Evolutionary conservation across 78 protist species (phyloP), one percentile per base, ranked within the genome.

Genomic region (Planoprotostelium fungivorum): DNA sequence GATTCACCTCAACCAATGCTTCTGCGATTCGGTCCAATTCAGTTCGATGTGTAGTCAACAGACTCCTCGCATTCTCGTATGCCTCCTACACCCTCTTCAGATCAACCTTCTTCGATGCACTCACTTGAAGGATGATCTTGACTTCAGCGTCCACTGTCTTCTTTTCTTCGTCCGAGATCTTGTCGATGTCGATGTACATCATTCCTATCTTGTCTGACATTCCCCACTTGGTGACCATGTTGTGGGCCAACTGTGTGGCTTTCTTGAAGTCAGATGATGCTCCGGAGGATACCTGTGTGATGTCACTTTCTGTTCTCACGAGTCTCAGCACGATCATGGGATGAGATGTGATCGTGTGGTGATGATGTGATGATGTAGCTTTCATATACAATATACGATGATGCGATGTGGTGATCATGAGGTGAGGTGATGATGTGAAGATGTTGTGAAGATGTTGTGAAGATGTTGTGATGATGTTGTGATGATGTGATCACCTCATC

Each of bases 201-300:
- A 63, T 90, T 28, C 96, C 96, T 0, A 95, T 37, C 92, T 91
- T 89, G 23, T 91, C 94, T 10, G 93, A 89, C 96, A 96, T 93
- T n/a, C 98, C 99, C 91, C 87, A 94, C 39, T 89, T 31, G 31
- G 90, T 88, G 35, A 97, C 94, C 99, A 97, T 97, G 35, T 91
- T 25, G 63, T 37, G 83, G 0, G 95, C 95, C 29, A 93, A 35
- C 28, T 29, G 38, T 1, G 90, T 86, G 37, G 89, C 96, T 37
- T 84, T 89, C 85, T 88, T 91, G 89, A 92, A 90, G 88, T 88
- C 94, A 0, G 91, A 83, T 1, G 93, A 87, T 0, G 95, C 97
- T 38, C 95, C 95, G 84, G 91, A 84, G 29, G 98, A 94, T 34
- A 96, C 63, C 38, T 94, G n/a, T 23, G 31, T 87, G 25, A 91